Evolutionary conservation across 352 stramenopile species (phyloP).

Genomic region (Phytopythium delawarense): DNA sequence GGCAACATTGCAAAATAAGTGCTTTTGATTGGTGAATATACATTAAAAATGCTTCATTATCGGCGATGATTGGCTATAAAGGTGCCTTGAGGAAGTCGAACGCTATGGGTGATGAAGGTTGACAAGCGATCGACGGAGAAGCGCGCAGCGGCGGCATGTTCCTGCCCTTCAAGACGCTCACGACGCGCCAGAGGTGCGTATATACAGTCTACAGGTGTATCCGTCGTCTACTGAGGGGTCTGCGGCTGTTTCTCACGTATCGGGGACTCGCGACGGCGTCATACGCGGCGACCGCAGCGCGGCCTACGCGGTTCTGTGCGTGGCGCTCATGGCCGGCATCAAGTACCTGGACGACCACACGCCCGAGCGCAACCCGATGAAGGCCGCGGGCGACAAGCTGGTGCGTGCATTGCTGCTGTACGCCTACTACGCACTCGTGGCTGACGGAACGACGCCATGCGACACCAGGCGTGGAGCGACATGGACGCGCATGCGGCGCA

Average conservation of each 20-base stretch:
- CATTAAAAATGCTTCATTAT: too few species aligned
- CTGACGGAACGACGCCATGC: background rate
- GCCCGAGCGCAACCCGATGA: constrained; percentile 31
- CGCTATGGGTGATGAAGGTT: background rate
- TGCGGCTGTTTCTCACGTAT: background rate
- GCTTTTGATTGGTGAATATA: background rate
- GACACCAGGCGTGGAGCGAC: constrained; percentile 54
- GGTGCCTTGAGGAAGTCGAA: too few species aligned
- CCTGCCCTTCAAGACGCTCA: constrained; percentile 63
- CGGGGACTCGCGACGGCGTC: background rate
- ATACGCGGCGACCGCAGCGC: constrained; percentile 18
- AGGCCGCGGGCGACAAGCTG: constrained; percentile 32
- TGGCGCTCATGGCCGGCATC: constrained; percentile 55
- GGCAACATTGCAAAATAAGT: too few species aligned
- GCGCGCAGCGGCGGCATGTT: constrained; percentile 22
- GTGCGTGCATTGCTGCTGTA: constrained; percentile 20
- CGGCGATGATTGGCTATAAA: too few species aligned
- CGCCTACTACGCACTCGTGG: constrained; percentile 8
- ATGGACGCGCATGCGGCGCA: constrained; percentile 40
- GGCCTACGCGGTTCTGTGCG: constrained; percentile 57
- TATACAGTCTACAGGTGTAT: too few species aligned
- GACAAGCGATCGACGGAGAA: background rate
- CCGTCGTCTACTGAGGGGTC: background rate
- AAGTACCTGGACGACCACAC: constrained; percentile 69
- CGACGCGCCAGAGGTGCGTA: constrained; percentile 48